Evolutionary conservation across 192 early-diverging fungal genomes (phyloP).

Genomic region (Coemansia sp.): DNA sequence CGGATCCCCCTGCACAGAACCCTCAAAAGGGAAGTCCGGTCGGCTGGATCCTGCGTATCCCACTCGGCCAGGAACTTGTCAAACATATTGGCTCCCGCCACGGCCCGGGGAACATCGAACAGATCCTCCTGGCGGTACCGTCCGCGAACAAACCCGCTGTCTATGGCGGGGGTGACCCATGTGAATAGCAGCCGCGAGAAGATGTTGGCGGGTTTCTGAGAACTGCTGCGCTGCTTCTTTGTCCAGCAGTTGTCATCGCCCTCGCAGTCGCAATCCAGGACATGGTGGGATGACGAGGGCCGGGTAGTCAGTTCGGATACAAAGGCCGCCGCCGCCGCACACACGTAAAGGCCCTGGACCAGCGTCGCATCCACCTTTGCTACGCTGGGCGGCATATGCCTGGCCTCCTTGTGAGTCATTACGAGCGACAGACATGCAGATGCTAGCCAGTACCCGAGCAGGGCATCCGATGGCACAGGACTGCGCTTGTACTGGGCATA

Average conservation of each 20-base stretch:
- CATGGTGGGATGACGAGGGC: background rate
- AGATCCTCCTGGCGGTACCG: constrained; percentile 23
- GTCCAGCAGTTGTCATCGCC: background rate
- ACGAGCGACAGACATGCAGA: background rate
- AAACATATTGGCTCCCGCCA: constrained; percentile 2
- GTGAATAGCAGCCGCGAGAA: constrained; percentile 56
- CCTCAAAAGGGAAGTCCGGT: background rate
- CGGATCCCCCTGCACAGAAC: constrained; percentile 1
- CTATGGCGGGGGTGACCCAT: constrained; percentile 85
- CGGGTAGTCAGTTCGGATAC: constrained; percentile 10
- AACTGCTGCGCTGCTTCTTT: background rate
- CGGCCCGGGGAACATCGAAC: constrained; percentile 1
- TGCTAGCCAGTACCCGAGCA: constrained; percentile 19
- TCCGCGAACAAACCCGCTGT: constrained; percentile 63
- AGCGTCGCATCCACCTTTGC: background rate
- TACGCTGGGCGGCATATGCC: background rate
- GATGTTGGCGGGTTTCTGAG: constrained; percentile 2
- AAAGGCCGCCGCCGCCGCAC: constrained; percentile 7
- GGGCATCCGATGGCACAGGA: background rate
- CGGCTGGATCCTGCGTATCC: constrained; percentile 11
- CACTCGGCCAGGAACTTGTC: constrained; percentile 13
- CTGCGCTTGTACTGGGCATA: background rate
- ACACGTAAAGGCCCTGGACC: background rate
- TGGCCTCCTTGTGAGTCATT: background rate
- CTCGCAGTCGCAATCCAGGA: background rate